These are phyloP conservation scores for Soucietia sequanensis DNA, from an alignment of 805 yeast genomes.

Conservation along the genomic window DNA sequence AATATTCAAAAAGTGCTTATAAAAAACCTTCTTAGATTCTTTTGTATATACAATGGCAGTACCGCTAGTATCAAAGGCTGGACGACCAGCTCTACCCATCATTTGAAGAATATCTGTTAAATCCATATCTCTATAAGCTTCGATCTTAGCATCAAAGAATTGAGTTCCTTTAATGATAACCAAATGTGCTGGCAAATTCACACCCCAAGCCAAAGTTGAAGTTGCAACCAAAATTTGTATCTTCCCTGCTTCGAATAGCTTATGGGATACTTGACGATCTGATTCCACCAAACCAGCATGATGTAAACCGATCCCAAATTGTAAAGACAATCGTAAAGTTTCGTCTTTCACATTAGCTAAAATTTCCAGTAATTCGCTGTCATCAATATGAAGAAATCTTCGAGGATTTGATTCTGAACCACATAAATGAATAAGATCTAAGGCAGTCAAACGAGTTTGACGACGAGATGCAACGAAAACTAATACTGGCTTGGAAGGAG, in stretches of 20 bases:
- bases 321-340: conserved; percentile 68
- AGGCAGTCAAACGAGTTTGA: conserved; percentile 77
- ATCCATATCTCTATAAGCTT: conserved; percentile 77
- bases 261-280: conserved; percentile 69
- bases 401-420: conserved; percentile 78
- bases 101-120: conserved; percentile 77
- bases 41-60: conserved; percentile 75
- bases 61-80: conserved; percentile 77
- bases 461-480: conserved; percentile 84
- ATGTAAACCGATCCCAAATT: conserved; percentile 78
- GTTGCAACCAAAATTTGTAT: conserved; percentile 75
- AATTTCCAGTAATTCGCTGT: conserved; percentile 54
- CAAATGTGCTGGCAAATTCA: conserved; percentile 75
- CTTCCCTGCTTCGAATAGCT: conserved; percentile 65
- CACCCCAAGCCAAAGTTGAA: conserved; percentile 88
- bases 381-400: conserved; percentile 64
- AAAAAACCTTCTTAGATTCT: conserved; percentile 70
- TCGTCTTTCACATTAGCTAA: conserved; percentile 72
- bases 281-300: conserved; percentile 79
- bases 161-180: conserved; percentile 79
- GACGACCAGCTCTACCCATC: conserved; percentile 88
- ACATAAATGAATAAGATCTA: conserved; percentile 74
- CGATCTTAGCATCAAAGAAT: conserved; percentile 60
- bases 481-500: conserved; percentile 79
- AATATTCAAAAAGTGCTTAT: conserved; percentile 72